phyloP scores from a whole-genome alignment of 2,329 filamentous ascomycete species.

The Arthrobotrys sinensis region DNA sequence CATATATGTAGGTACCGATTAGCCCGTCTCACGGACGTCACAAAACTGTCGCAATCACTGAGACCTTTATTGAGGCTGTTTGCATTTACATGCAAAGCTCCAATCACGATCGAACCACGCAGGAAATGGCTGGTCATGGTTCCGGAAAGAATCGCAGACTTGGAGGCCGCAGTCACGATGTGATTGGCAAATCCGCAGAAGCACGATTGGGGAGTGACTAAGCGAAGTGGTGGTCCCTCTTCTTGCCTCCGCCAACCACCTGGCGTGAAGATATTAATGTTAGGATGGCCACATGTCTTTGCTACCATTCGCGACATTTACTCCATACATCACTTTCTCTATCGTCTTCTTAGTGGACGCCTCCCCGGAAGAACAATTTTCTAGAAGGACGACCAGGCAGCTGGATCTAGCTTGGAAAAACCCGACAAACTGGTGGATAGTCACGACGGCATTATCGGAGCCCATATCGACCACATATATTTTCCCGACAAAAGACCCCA shows the following conservation, averaged over 20 bases:
- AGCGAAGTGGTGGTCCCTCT: constrained; percentile 43
- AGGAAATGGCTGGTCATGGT: constrained; percentile 20
- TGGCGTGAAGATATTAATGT: constrained; percentile 19
- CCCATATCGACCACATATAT: constrained; percentile 23
- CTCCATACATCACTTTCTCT: constrained; percentile 9
- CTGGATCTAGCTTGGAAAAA: constrained; percentile 42
- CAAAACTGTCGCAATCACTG: constrained; percentile 42
- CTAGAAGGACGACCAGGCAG: constrained; percentile 37
- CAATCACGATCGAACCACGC: constrained; percentile 33
- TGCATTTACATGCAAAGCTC: constrained; percentile 13
- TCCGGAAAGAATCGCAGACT: constrained; percentile 44
- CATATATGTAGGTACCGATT: constrained; percentile 20
- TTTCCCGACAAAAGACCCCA: constrained; percentile 41
- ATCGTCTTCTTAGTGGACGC: constrained; percentile 38
- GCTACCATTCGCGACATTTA: constrained; percentile 23
- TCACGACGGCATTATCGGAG: constrained; percentile 46
- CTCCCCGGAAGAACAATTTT: constrained; percentile 31
- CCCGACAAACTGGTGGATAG: constrained; percentile 50
- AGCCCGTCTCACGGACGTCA: not conserved
- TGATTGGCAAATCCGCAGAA: constrained; percentile 50
- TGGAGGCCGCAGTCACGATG: constrained; percentile 28
- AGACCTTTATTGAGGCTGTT: constrained; percentile 38
- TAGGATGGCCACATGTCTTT: constrained; percentile 33
- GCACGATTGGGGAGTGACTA: constrained; percentile 36
- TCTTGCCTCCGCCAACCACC: constrained; percentile 49